Evolutionary conservation across 108 stramenopile species (phyloP), one percentile per base, ranked within the genome.

Genomic region (Mayamaea pseudoterrestris): DNA sequence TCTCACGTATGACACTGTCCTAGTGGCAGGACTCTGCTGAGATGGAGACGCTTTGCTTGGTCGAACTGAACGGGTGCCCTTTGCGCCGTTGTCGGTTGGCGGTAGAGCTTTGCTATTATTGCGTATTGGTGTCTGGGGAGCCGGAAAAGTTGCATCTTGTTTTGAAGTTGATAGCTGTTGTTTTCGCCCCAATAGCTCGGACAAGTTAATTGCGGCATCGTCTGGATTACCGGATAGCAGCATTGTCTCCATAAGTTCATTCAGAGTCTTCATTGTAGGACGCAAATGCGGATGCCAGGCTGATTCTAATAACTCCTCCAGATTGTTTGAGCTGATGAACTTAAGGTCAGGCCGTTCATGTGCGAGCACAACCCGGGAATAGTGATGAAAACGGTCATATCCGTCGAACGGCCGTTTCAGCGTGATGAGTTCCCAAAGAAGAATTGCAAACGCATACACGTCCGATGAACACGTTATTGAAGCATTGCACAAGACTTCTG

Each of bases 361-460:
- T 41, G 29, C 23, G 6, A 14, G 5, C 1, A 54, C 41, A 8
- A 41, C 40, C 14, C 34, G 41, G 21, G 41, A 16, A 26, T 34
- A 54, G 4, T 43, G 40, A n/a, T 16, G 16, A 2, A 41, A 17
- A 7, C 53, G 53, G 27, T 27, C 25, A 8, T 27, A 42, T 14
- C 53, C 41, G 5, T 41, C 41, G 22, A 80, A 45, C 0, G 76
- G 72, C 43, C 63, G 27, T 18, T 50, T n/a, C 28, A 80, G 35
- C 1, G 60, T 53, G 1, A 78, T 36, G 4, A 89, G 48, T 58
- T 89, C 78, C 81, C 81, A 89, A 2, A 80, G 34, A 4, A 83
- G 26, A 49, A 89, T 71, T 30, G 48, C 64, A 66, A 81, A 78
- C 17, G 77, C 72, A 40, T 81, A 89, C 8, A 83, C 81, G 60